Evolutionary conservation across 2,329 filamentous ascomycete species (phyloP), one percentile per base, ranked within the genome.

Genomic region (Fusarium penzigii): DNA sequence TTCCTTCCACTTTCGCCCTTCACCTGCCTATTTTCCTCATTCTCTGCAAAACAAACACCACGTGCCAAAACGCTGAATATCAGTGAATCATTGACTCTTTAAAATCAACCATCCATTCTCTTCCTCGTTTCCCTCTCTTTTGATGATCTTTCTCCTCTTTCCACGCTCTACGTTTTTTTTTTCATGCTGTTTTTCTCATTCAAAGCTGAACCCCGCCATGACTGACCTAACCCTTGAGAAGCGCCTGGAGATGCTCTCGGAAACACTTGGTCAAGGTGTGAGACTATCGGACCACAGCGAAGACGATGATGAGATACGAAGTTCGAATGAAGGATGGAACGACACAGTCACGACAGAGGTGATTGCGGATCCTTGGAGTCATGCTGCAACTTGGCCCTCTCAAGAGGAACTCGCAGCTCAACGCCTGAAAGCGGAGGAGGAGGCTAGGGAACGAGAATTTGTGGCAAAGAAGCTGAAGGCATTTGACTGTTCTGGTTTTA

Each of bases 401-500:
- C 16, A 29, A 16, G 34, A 44, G 16, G 29, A 44, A 12, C 32
- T 44, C 39, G 29, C 48, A 17, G 20, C 38, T 12, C 29, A 44
- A 36, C 42, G 44, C 38, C 13, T 45, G 14, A 40, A 49, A 34
- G 49, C 29, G 6, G 41, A 53, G 12, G 44, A 49, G 11, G 41
- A 38, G 32, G 50, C 48, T 4, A 43, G 51, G 46, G 44, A 50
- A 40, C 48, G 17, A 12, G 49, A 47, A 13, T 46, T 51, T 10
- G 57, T 40, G 17, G 36, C 42, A 14, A 52, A 49, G 14, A 52
- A 53, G 42, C 34, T 45, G 7, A 44, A 45, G 4, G 59, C 64
- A 1, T 62, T 66, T 25, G 64, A 69, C 48, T 59, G 45, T 41
- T 56, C 57, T 7, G 38, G 36, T 2, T 68, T 71, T 41, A 49